Percentiles rank a stretch among this genome's conserved stretches.
Conservation (phyloP, 1,284 basidiomycete species). For the Ustilago bromivora region DNA sequence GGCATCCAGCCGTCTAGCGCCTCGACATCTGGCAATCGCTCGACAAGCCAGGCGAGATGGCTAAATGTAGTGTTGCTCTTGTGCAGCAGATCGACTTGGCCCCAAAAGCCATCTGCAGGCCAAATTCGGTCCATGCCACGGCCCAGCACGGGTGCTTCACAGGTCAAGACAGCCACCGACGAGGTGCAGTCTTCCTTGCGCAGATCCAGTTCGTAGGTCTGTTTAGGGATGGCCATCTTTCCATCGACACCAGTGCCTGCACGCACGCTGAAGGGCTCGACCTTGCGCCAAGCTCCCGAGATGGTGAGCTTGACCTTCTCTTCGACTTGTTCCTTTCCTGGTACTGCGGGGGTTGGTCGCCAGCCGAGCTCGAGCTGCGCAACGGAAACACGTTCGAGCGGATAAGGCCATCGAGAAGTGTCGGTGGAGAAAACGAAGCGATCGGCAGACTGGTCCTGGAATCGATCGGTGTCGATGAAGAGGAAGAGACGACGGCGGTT, state of each 20-base stretch:
- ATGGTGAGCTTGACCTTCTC: slow-evolving; percentile 48
- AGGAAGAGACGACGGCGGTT: slow-evolving; percentile 63
- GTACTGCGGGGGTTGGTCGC: slow-evolving; percentile 41
- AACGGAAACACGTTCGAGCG: slow-evolving; percentile 49
- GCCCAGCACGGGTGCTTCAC: slow-evolving; percentile 40
- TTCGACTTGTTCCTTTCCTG: slow-evolving; percentile 23
- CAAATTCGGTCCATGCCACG: slow-evolving; percentile 49
- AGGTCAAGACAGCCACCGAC: slow-evolving; percentile 45
- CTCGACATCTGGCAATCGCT: slow-evolving; percentile 47
- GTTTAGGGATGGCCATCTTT: slow-evolving; percentile 36
- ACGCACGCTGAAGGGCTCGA: slow-evolving; percentile 23
- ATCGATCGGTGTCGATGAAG: slow-evolving; percentile 58
- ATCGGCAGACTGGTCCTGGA: slow-evolving; percentile 50
- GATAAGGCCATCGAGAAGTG: slow-evolving; percentile 54
- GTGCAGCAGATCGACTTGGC: slow-evolving; percentile 57
- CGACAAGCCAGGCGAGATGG: slow-evolving; percentile 57
- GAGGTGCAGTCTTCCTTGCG: slow-evolving; percentile 40
- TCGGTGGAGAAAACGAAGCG: slow-evolving; percentile 59
- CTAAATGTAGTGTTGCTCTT: slow-evolving; percentile 55
- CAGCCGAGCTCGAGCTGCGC: slow-evolving; percentile 51
- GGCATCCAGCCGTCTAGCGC: slow-evolving; percentile 51
- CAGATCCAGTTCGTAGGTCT: slow-evolving; percentile 40
- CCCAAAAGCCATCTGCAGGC: slow-evolving; percentile 53
- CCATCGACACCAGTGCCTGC: slow-evolving; percentile 34
- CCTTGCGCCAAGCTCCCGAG: slow-evolving; percentile 44